Evolutionary conservation across 1,284 basidiomycete genomes (phyloP).

Genomic region (Gomphus bonarii): DNA sequence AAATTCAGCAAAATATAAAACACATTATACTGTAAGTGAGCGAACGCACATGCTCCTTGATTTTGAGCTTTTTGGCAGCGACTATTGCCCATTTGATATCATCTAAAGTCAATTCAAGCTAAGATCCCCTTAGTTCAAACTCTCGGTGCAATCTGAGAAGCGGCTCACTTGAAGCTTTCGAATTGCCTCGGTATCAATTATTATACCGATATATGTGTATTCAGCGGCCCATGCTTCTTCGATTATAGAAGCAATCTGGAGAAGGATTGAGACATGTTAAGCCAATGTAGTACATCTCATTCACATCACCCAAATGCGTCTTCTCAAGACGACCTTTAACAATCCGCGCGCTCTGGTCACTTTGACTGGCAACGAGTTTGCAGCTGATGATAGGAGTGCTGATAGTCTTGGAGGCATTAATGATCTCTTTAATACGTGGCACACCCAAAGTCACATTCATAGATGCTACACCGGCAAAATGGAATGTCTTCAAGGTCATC

Average conservation of each 20-base stretch:
- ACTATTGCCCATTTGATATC: conserved; percentile 92
- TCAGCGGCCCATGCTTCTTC: conserved; percentile 95
- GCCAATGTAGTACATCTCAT: conserved; percentile 19
- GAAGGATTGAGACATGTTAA: background rate
- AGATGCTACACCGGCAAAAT: conserved; percentile 98
- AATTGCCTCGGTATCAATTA: conserved; percentile 86
- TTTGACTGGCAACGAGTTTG: conserved; percentile 77
- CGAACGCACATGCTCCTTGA: conserved; percentile 66
- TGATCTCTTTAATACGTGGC: conserved; percentile 99
- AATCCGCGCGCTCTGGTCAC: conserved; percentile 88
- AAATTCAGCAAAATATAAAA: background rate
- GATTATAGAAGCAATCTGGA: conserved; percentile 79
- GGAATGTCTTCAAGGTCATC: conserved; percentile 99
- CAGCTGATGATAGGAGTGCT: conserved; percentile 98
- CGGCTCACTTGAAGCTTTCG: conserved; percentile 71
- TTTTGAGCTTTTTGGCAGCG: conserved; percentile 82
- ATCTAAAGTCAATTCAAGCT: conserved; percentile 90
- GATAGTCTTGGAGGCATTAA: conserved; percentile 96
- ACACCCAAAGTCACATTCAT: conserved; percentile 99
- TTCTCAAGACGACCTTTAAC: conserved; percentile 97
- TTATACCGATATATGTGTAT: conserved; percentile 89
- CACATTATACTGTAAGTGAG: background rate
- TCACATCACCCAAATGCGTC: conserved; percentile 87
- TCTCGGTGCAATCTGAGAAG: background rate
- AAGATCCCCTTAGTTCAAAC: conserved; percentile 7